These are phyloP conservation scores for Kodamaea sp. DNA, from an alignment of 1,139 yeast genomes.

Conservation along the genomic window DNA sequence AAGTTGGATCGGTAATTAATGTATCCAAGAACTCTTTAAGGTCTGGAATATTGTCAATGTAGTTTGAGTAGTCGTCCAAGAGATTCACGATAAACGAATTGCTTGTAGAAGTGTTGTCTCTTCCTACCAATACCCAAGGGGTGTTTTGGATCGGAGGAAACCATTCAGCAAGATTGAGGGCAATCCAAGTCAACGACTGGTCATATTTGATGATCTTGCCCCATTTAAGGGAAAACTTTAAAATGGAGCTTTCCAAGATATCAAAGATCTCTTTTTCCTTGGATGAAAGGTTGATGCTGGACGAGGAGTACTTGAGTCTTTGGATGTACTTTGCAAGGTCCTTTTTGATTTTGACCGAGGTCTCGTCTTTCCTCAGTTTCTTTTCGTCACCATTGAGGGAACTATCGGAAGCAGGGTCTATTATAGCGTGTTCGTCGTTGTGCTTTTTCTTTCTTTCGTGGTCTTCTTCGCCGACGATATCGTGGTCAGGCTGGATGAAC, in stretches of 20 bases:
- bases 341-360: constrained; percentile 39
- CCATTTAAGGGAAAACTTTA: constrained; percentile 73
- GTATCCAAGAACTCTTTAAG: constrained; percentile 27
- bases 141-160: constrained; percentile 61
- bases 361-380: constrained; percentile 19
- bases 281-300: constrained; percentile 23
- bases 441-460: constrained; percentile 10
- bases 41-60: constrained; percentile 36
- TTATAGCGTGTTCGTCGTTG: constrained; percentile 4
- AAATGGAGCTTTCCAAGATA: constrained; percentile 60
- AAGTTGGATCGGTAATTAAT: constrained; percentile 29
- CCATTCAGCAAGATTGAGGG: constrained; percentile 88
- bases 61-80: constrained; percentile 50
- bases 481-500: constrained; percentile 58
- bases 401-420: not conserved
- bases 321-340: constrained; percentile 58
- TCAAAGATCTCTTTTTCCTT: constrained; percentile 57
- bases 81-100: constrained; percentile 40
- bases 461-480: constrained; percentile 17
- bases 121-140: constrained; percentile 45
- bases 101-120: constrained; percentile 29
- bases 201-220: constrained; percentile 77
- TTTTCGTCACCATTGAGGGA: constrained; percentile 8
- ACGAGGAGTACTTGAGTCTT: constrained; percentile 27
- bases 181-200: constrained; percentile 83